phyloP scores from a whole-genome alignment of 495 filamentous ascomycete species.

The Baudoinia panamericana region DNA sequence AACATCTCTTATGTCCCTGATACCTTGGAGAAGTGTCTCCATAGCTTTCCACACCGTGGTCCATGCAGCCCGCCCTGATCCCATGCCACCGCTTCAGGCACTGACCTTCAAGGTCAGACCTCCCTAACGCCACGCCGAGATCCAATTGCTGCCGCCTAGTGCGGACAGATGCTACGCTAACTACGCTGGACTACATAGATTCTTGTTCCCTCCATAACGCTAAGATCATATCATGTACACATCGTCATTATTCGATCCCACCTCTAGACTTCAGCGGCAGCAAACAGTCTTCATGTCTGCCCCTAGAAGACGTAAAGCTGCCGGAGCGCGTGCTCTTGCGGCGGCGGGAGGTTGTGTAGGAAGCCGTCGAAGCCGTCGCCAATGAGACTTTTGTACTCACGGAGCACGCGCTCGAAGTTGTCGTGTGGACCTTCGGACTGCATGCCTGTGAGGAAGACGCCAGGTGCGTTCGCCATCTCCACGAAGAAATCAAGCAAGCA shows the following conservation, averaged over 20 bases:
- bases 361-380: slow-evolving; percentile 13
- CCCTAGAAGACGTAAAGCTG: slow-evolving; percentile 16
- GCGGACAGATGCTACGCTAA: slow-evolving; percentile 20
- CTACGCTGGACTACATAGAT: slow-evolving; percentile 15
- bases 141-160: slow-evolving; percentile 20
- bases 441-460: slow-evolving; percentile 45
- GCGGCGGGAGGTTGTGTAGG: slow-evolving; percentile 14
- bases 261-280: background rate
- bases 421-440: slow-evolving; percentile 38
- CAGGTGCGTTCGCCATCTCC: slow-evolving; percentile 61
- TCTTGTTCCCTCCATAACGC: slow-evolving; percentile 1
- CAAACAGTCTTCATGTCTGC: background rate
- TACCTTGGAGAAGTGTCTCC: no score
- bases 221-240: background rate
- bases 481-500: slow-evolving; percentile 66
- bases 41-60: no score
- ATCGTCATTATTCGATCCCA: background rate
- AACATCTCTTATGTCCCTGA: no score
- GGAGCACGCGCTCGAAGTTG: slow-evolving; percentile 28
- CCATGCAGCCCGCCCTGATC: no score
- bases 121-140: slow-evolving; percentile 1
- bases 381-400: slow-evolving; percentile 15
- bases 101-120: no score
- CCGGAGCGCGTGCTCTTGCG: slow-evolving; percentile 18
- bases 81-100: no score